A percentile compares a stretch with the other conserved stretches of the same genome.
Evolutionary conservation across 768 basidiomycete species (phyloP).

Genomic region (Lentinula aciculospora): DNA sequence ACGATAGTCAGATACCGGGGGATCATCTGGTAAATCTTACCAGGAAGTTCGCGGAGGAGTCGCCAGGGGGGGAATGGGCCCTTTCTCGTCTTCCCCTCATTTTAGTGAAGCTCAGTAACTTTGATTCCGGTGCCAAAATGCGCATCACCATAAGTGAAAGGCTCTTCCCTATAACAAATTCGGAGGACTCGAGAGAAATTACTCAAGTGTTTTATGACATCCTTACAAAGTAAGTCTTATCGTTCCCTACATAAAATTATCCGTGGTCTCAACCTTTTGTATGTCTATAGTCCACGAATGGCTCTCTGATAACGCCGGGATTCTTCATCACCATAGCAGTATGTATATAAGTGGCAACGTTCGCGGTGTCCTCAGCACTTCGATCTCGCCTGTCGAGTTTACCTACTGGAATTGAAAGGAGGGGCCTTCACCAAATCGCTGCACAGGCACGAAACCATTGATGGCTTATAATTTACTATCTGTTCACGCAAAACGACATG

Average conservation of each 20-base stretch:
- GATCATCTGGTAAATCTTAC: too few species aligned
- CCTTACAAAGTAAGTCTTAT: too few species aligned
- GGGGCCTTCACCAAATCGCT: not conserved
- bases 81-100: not conserved
- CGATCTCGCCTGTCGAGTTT: slow-evolving; percentile 5
- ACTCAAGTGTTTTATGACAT: not conserved
- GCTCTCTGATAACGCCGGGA: slow-evolving; percentile 5
- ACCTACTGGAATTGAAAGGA: not conserved
- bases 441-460: slow-evolving; percentile 5
- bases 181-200: not conserved
- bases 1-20: too few species aligned
- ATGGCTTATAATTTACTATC: slow-evolving; percentile 1
- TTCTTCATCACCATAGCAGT: slow-evolving; percentile 13
- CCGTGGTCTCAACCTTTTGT: too few species aligned
- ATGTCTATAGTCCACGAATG: slow-evolving; percentile 8
- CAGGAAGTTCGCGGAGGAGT: not conserved
- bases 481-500: not conserved
- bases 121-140: not conserved
- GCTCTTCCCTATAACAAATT: not conserved
- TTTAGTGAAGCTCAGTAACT: not conserved
- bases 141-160: not conserved
- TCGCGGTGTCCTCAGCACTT: slow-evolving; percentile 10
- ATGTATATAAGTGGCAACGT: slow-evolving; percentile 7
- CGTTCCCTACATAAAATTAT: too few species aligned
- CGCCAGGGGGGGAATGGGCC: not conserved